phyloP scores from a whole-genome alignment of 73 alveolate genomes.

The Loxodes magnus region DNA sequence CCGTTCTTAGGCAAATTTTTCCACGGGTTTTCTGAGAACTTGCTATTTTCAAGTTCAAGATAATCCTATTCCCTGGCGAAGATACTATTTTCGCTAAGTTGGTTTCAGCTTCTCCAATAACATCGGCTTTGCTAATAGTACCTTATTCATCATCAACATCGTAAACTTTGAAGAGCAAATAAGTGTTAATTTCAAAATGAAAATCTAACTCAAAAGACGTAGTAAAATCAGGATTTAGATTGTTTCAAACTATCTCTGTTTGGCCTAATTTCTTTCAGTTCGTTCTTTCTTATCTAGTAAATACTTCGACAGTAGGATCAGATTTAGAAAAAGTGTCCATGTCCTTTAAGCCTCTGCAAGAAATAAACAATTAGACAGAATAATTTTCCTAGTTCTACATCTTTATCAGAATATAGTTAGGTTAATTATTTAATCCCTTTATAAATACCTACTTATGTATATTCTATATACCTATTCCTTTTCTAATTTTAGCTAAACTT shows the following conservation, averaged over 20 bases:
- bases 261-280: conserved; percentile 35
- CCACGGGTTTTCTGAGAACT: conserved; percentile 14
- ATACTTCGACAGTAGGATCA: conserved; percentile 13
- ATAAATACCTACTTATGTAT: too few species aligned
- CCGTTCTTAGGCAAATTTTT: conserved; percentile 18
- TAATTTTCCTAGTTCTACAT: too few species aligned
- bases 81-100: conserved; percentile 22
- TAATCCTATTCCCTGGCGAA: conserved; percentile 13
- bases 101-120: conserved; percentile 26
- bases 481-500: too few species aligned
- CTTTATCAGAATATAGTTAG: too few species aligned
- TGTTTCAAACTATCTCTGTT: conserved; percentile 44
- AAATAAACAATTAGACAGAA: conserved; percentile 5
- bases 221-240: conserved; percentile 62
- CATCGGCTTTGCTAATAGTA: background rate
- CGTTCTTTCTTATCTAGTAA: background rate
- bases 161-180: conserved; percentile 12
- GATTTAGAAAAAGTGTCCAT: conserved; percentile 6
- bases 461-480: too few species aligned
- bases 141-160: conserved; percentile 23
- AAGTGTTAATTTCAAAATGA: conserved; percentile 46
- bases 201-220: conserved; percentile 36
- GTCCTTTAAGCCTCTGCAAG: conserved; percentile 2
- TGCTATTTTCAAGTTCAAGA: background rate
- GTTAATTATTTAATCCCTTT: too few species aligned